These are phyloP conservation scores for Lathyrus sativus DNA, from an alignment of 306 rosid genomes.

Conservation along the genomic window DNA sequence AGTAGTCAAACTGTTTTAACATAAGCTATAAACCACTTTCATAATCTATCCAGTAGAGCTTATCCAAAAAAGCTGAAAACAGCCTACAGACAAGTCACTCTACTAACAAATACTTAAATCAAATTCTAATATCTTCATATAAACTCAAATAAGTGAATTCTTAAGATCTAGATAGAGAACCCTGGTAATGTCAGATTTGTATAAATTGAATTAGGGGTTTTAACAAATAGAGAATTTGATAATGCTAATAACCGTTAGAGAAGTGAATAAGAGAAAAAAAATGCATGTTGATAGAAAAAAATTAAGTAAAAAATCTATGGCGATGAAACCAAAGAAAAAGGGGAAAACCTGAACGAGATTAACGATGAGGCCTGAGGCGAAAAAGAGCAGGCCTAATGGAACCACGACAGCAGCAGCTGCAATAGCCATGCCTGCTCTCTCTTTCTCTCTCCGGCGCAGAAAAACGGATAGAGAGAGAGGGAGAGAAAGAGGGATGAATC, in stretches of 20 bases:
- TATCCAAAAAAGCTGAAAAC: not conserved
- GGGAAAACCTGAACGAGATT: conserved; percentile 74
- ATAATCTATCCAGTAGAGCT: not conserved
- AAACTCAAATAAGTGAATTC: not conserved
- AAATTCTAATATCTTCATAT: not conserved
- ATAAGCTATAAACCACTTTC: not conserved
- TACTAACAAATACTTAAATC: not conserved
- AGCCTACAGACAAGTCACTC: not conserved
- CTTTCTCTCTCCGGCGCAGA: not conserved
- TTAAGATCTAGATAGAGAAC: not conserved
- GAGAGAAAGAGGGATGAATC: not conserved
- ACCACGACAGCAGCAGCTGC: conserved; percentile 76
- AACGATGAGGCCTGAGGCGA: conserved; percentile 78
- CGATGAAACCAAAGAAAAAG: not conserved
- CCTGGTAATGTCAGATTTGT: not conserved
- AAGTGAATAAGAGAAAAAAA: not conserved
- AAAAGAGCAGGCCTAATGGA: conserved; percentile 87
- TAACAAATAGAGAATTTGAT: not conserved
- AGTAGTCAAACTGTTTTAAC: not conserved
- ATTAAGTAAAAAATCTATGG: not conserved
- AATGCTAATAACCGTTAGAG: not conserved
- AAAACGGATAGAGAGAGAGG: not conserved
- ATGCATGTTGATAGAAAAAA: conserved; percentile 16
- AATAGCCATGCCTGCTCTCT: conserved; percentile 67
- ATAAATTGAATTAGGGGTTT: not conserved